Conservation (phyloP, 306 rosid species). For the Pyrus pyrifolia region DNA sequence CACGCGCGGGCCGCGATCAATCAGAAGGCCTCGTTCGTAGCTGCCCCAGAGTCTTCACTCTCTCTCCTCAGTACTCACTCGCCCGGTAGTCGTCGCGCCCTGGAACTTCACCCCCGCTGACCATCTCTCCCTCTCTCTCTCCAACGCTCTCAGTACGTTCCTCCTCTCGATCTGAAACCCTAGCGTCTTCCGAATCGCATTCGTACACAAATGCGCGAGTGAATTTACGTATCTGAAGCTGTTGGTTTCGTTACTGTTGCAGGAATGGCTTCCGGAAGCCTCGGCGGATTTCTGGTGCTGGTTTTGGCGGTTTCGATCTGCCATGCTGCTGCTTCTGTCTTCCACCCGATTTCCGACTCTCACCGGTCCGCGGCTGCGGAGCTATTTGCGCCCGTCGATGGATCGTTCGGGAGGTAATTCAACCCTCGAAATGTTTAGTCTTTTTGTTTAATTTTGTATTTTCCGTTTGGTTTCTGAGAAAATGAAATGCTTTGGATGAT, state of each 20-base stretch:
- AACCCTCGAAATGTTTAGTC: background rate
- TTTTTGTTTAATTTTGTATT: background rate
- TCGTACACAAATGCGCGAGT: background rate
- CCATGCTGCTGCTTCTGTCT: slow-evolving; percentile 34
- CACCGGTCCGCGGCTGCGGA: slow-evolving; percentile 73
- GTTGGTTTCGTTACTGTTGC: slow-evolving; percentile 23
- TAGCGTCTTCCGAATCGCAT: background rate
- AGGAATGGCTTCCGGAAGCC: slow-evolving; percentile 69
- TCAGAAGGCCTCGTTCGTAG: background rate
- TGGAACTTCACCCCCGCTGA: background rate
- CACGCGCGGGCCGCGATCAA: background rate
- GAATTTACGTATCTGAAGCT: slow-evolving; percentile 1
- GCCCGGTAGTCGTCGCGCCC: background rate
- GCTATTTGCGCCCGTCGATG: slow-evolving; percentile 47
- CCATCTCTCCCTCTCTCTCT: background rate
- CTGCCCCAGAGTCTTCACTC: background rate
- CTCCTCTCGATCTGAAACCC: slow-evolving; percentile 25
- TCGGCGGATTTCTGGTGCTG: slow-evolving; percentile 46
- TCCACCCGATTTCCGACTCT: slow-evolving; percentile 67
- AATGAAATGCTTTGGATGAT: background rate
- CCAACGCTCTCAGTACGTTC: slow-evolving; percentile 20
- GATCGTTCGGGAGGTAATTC: slow-evolving; percentile 54
- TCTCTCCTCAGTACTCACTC: background rate
- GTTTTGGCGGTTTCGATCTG: slow-evolving; percentile 44
- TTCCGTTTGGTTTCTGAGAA: background rate